Evolutionary conservation across 345 rosid species (phyloP).

Genomic region (Salix arbutifolia): DNA sequence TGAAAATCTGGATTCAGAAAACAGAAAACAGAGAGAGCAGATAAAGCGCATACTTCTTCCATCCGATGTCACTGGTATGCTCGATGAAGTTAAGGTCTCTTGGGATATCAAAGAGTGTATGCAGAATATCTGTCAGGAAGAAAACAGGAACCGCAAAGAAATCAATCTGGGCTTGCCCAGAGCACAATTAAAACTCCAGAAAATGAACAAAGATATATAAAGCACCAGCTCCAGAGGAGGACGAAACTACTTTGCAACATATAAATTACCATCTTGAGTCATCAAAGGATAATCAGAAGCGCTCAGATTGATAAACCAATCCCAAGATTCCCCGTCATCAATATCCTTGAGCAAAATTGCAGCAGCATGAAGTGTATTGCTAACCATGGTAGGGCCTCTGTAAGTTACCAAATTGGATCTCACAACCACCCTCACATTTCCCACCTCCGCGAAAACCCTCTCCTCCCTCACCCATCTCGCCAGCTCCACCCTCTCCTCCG

Average conservation of each 20-base stretch:
- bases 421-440: conserved; percentile 63
- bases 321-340: conserved; percentile 63
- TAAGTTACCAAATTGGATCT: conserved; percentile 84
- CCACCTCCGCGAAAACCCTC: conserved; percentile 47
- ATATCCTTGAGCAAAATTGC: conserved; percentile 59
- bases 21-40: neutral
- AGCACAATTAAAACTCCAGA: neutral
- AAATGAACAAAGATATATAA: neutral
- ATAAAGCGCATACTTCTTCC: conserved; percentile 68
- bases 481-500: conserved; percentile 68
- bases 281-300: conserved; percentile 90
- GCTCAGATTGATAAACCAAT: conserved; percentile 89
- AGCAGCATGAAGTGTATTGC: conserved; percentile 84
- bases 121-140: conserved; percentile 57
- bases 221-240: neutral
- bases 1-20: neutral
- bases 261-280: conserved; percentile 75
- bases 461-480: conserved; percentile 51
- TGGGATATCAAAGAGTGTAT: conserved; percentile 51
- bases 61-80: conserved; percentile 81
- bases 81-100: conserved; percentile 68
- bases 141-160: neutral
- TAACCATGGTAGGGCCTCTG: conserved; percentile 90
- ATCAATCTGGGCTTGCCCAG: neutral
- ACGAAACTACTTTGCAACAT: too few relatives aligned